Evolutionary conservation across 2,329 filamentous ascomycete genomes (phyloP), one percentile per base, ranked within the genome.

Genomic region (Gaeumannomyces sp.): DNA sequence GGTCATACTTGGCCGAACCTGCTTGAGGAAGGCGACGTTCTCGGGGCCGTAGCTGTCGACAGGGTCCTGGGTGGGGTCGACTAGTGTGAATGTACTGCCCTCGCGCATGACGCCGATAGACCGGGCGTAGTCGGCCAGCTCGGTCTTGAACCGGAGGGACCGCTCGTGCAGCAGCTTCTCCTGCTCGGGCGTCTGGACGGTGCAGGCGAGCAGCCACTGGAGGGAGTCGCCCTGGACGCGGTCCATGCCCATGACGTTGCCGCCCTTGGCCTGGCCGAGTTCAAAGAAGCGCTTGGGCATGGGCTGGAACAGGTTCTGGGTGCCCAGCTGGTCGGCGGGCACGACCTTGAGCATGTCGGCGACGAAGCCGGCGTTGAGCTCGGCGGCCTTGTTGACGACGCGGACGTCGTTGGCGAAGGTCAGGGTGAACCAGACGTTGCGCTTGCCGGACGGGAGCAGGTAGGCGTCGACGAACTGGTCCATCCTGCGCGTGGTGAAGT

Each of bases 201-300:
- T 73, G 29, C 72, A 68, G 66, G 72, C 68, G 28, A 69, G 65
- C 27, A 73, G 72, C 70, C 73, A 75, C 33, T 72, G 66, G 57
- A 73, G 65, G 19, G 71, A 72, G 65, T 74, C 75, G 29, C 73
- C 74, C 45, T 72, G 68, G 38, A 35, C 31, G 57, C 68, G 71
- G 69, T 75, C 73, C 14, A 80, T 69, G 4, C 75, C 76, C 38
- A 80, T 71, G 61, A 80, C 73, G 67, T 78, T 78, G 57, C 76
- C 77, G 64, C 79, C 76, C 62, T 72, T 75, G 35, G 72, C 72
- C 62, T 72, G 67, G 60, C 70, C 72, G 66, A 76, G 74, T 3
- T 76, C 68, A n/a, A 73, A 60, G 19, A 66, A 59, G 29, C 53
- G 1, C 59, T 25, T 73, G 16, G 78, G 75, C 31, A 80, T 72